Evolutionary conservation across 768 basidiomycete genomes (phyloP).

Genomic region (Phylloporus rhodoxanthus): DNA sequence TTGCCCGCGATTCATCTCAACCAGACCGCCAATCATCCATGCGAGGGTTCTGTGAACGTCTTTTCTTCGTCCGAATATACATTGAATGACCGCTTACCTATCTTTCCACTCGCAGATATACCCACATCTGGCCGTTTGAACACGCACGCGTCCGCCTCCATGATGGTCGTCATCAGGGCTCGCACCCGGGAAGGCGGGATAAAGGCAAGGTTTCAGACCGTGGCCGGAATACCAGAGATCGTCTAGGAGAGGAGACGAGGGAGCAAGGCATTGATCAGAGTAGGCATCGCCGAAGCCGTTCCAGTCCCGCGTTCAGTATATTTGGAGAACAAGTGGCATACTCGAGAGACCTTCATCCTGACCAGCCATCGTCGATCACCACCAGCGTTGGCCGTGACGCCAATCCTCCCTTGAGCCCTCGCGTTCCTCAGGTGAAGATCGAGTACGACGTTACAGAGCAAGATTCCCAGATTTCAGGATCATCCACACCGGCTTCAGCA

Average conservation of each 20-base stretch:
- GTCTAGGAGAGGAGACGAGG: slow-evolving; percentile 1
- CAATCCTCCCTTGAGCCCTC: neutral
- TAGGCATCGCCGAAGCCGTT: slow-evolving; percentile 16
- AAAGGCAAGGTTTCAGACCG: slow-evolving; percentile 16
- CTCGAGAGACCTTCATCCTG: slow-evolving; percentile 9
- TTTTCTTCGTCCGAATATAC: neutral
- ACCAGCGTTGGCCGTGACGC: neutral
- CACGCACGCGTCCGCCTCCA: slow-evolving; percentile 81
- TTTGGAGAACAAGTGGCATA: neutral
- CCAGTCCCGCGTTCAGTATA: slow-evolving; percentile 13
- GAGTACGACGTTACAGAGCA: slow-evolving; percentile 21
- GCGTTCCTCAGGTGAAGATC: slow-evolving; percentile 18
- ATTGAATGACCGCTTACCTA: slow-evolving; percentile 3
- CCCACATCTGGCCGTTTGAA: slow-evolving; percentile 97
- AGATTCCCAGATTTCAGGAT: slow-evolving; percentile 16
- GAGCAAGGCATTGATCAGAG: slow-evolving; percentile 4
- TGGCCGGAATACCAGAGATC: slow-evolving; percentile 11
- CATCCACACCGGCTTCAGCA: slow-evolving; percentile 19
- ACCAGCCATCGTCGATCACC: neutral
- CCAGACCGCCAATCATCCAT: neutral
- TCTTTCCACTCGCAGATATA: slow-evolving; percentile 51
- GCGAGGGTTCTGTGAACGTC: neutral
- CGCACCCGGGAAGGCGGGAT: slow-evolving; percentile 21
- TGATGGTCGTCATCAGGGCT: slow-evolving; percentile 32
- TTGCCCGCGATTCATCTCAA: neutral